Conservation (phyloP, 768 basidiomycete species). For the Kwoniella dejecticola region DNA sequence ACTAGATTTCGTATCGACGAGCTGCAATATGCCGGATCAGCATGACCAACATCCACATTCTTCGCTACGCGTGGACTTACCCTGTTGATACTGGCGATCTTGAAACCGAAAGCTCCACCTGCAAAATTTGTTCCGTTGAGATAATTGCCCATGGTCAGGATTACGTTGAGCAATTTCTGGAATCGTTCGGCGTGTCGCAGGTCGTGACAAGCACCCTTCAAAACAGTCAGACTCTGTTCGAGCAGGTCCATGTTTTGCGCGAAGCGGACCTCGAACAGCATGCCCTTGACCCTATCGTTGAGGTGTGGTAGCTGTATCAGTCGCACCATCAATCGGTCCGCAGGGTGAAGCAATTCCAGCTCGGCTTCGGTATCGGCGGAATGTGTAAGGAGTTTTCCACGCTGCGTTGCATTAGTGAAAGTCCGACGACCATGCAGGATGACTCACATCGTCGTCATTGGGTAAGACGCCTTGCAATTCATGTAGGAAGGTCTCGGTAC, state of each 20-base stretch:
- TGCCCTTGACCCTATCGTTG: conserved; percentile 84
- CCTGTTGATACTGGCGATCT: conserved; percentile 96
- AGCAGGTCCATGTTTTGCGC: conserved; percentile 80
- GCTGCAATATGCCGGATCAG: conserved; percentile 58
- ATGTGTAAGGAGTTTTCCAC: conserved; percentile 57
- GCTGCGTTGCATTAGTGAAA: conserved; percentile 11
- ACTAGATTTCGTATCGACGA: conserved; percentile 96
- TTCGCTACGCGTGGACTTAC: conserved; percentile 56
- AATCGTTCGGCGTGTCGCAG: conserved; percentile 81
- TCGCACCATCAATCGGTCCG: conserved; percentile 95
- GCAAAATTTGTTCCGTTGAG: conserved; percentile 97
- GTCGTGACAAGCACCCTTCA: conserved; percentile 76
- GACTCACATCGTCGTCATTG: conserved; percentile 78
- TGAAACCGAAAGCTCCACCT: conserved; percentile 96
- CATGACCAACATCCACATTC: neutral
- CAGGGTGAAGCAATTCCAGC: conserved; percentile 82
- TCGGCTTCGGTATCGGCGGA: conserved; percentile 78
- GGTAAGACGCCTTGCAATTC: conserved; percentile 86
- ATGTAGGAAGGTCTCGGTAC: conserved; percentile 83
- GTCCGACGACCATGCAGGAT: neutral
- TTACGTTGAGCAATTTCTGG: conserved; percentile 89
- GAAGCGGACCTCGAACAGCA: conserved; percentile 88
- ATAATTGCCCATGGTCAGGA: conserved; percentile 93
- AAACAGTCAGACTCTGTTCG: conserved; percentile 81
- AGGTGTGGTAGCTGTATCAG: conserved; percentile 91